These are phyloP conservation scores for Pugionium dolabratum DNA, from an alignment of 345 rosid genomes.

Conservation along the genomic window DNA sequence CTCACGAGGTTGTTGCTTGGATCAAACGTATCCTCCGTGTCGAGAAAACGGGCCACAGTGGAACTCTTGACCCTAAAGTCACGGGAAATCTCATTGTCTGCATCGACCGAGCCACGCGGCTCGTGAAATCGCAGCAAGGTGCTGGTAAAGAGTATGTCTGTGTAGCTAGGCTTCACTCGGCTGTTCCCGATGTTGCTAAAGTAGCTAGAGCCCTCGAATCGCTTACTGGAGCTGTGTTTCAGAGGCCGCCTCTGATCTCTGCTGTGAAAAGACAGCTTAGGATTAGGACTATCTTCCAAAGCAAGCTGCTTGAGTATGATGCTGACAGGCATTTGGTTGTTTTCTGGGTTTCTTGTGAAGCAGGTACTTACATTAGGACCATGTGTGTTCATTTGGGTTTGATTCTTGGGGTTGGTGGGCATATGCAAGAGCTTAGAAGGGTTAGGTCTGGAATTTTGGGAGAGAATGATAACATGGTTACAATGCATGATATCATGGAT, in stretches of 20 bases:
- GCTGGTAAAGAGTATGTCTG: slow-evolving; percentile 98
- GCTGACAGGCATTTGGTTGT: slow-evolving; percentile 82
- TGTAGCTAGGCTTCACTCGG: slow-evolving; percentile 84
- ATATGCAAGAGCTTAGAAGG: slow-evolving; percentile 95
- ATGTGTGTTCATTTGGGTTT: slow-evolving; percentile 93
- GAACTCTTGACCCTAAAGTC: slow-evolving; percentile 94
- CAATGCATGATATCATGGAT: slow-evolving; percentile 98
- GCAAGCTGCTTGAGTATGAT: slow-evolving; percentile 88
- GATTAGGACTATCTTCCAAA: slow-evolving; percentile 84
- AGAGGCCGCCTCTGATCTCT: slow-evolving; percentile 85
- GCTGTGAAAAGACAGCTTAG: slow-evolving; percentile 97
- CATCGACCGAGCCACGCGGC: slow-evolving; percentile 88
- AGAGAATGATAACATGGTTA: slow-evolving; percentile 94
- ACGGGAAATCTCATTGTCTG: slow-evolving; percentile 94
- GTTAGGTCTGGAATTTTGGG: slow-evolving; percentile 93
- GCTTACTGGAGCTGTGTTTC: slow-evolving; percentile 91
- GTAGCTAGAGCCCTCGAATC: slow-evolving; percentile 89
- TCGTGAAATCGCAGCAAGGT: slow-evolving; percentile 96
- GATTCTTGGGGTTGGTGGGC: slow-evolving; percentile 91
- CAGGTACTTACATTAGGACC: slow-evolving; percentile 92
- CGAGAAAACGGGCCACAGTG: slow-evolving; percentile 96
- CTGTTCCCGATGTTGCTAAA: slow-evolving; percentile 77
- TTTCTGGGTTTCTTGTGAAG: slow-evolving; percentile 95
- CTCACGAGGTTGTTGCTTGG: slow-evolving; percentile 99
- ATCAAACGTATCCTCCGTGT: slow-evolving; percentile 85